These are phyloP conservation scores for Rubia tinctorum DNA, from an alignment of 305 asterid genomes.

Conservation along the genomic window DNA sequence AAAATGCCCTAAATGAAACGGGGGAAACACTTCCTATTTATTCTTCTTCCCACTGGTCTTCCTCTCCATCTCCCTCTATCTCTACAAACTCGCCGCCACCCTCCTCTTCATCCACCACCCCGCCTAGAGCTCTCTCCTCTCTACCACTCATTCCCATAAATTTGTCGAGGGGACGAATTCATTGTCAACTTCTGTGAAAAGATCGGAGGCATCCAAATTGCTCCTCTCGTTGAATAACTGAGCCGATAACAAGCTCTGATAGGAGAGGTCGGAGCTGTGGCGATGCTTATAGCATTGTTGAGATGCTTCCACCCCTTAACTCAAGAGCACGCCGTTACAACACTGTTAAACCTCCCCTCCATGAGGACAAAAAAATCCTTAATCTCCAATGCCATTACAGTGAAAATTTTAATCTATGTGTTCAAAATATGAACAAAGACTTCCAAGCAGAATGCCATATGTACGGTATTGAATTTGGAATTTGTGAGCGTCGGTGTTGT, in stretches of 20 bases:
- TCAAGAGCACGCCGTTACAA: constrained; percentile 92
- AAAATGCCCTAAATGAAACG: too few relatives aligned
- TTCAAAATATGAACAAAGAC: constrained; percentile 77
- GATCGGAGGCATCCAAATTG: constrained; percentile 88
- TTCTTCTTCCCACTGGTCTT: too few relatives aligned
- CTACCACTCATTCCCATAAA: too few relatives aligned
- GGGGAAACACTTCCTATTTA: too few relatives aligned
- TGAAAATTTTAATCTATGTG: constrained; percentile 74
- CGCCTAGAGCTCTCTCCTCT: too few relatives aligned
- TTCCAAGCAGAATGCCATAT: constrained; percentile 92
- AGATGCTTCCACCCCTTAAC: constrained; percentile 71
- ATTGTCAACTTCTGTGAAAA: constrained; percentile 54
- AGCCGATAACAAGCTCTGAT: constrained; percentile 87
- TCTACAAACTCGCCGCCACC: too few relatives aligned
- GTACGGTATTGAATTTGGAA: constrained; percentile 76
- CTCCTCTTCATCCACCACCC: too few relatives aligned
- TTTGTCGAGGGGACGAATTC: constrained; percentile 72
- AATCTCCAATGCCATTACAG: constrained; percentile 54
- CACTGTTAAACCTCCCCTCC: constrained; percentile 79
- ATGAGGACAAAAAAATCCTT: constrained; percentile 57
- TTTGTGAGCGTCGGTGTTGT: constrained; percentile 75
- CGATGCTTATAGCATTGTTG: constrained; percentile 72
- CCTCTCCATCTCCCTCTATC: too few relatives aligned
- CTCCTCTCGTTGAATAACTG: constrained; percentile 74
- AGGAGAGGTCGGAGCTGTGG: constrained; percentile 86